Base-by-base conservation (phyloP, 768 basidiomycete genomes). In the Kwoniella bestiolae region DNA sequence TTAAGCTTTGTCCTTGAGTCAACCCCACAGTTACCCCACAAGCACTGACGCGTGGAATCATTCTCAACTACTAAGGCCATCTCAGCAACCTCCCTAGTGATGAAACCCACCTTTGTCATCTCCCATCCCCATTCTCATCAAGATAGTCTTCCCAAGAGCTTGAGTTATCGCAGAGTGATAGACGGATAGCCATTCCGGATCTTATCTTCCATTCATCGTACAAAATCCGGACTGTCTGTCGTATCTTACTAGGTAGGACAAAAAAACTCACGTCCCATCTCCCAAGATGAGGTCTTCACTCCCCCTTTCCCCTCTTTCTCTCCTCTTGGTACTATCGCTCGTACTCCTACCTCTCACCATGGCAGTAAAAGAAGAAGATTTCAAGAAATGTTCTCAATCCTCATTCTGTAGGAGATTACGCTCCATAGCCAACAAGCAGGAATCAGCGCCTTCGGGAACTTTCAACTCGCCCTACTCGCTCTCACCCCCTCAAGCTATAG, bases 321-420 rank as follows among this genome's bases (percentile, higher is more conserved):
- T 34, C 4, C 2, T 60, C 0, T 5, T 46, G 31, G 56, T 31
- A 9, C 18, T 57, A 61, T 21, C 60, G 1, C 14, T 28, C 28
- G 1, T 50, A 32, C 44, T 56, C 31, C 41, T 56, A 31, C 58
- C 66, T 21, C 12, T 51, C 29, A 60, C 29, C 1, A 3, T 55
- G 26, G 67, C 31, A 5, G 83, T 84, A 68, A 84, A 84, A 83
- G 83, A 85, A 21, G 85, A 89, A 65, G 92, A 97, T 82, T 99
- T 94, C 86, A 97, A 96, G 82, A 92, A 88, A 63, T 98, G 96
- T 77, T 85, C 86, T n/a, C 92, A 98, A 81, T 87, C 92, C 0
- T 94, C 91, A 21, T 98, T 99, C 82, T 98, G 96, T 84, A 87
- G 91, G n/a, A 83, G 90, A 49, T 92, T 94, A 56, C 88, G 95